Percentiles rank a stretch among this genome's conserved stretches.
These are phyloP conservation scores for Copromyces sp. DNA, from an alignment of 495 filamentous ascomycete species.

Conservation along the genomic window DNA sequence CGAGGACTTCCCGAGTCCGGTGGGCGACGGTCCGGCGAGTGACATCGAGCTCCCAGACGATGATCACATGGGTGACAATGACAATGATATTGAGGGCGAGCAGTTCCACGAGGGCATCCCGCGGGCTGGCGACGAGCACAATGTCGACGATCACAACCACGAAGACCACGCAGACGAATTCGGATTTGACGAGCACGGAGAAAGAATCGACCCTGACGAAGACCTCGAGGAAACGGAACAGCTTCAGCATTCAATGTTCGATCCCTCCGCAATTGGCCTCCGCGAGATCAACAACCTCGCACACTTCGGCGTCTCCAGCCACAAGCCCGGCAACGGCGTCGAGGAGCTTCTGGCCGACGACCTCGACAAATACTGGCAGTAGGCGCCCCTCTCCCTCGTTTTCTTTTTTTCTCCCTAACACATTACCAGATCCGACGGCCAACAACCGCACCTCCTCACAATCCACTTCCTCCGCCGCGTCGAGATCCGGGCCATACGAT, in stretches of 20 bases:
- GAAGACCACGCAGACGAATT: constrained; percentile 17
- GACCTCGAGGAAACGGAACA: constrained; percentile 21
- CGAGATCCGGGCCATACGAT: constrained; percentile 67
- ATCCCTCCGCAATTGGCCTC: constrained; percentile 42
- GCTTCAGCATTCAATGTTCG: constrained; percentile 22
- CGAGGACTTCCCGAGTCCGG: constrained; percentile 3
- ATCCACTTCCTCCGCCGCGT: constrained; percentile 94
- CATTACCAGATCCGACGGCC: constrained; percentile 66
- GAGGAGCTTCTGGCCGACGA: constrained; percentile 74
- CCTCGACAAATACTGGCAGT: constrained; percentile 82
- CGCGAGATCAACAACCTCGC: constrained; percentile 94
- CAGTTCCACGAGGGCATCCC: background rate
- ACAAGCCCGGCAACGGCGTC: constrained; percentile 85
- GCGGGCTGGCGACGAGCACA: constrained; percentile 4
- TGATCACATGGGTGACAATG: background rate
- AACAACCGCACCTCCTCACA: constrained; percentile 87
- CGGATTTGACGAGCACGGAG: constrained; percentile 1
- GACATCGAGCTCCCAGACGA: background rate
- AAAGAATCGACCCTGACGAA: constrained; percentile 9
- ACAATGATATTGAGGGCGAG: background rate
- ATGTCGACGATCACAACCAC: constrained; percentile 12
- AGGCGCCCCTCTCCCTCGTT: constrained; percentile 14
- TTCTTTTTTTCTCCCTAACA: constrained; percentile 5
- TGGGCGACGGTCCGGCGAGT: background rate
- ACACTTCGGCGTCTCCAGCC: constrained; percentile 82